Base-by-base conservation (phyloP, 345 rosid species). In the Ceriops zippeliana region DNA sequence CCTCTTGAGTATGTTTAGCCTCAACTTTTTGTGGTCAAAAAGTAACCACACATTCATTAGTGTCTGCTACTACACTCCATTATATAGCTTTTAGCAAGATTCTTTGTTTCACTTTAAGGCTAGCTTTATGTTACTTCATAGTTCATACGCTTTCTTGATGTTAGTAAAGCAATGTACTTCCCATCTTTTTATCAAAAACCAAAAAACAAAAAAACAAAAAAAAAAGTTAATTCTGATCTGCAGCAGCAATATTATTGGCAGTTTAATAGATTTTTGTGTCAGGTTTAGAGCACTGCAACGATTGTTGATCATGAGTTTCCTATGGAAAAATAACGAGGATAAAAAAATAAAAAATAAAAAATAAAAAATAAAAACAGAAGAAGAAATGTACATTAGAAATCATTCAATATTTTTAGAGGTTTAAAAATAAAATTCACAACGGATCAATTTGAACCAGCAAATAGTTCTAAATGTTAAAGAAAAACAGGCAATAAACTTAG, bases 1-100 rank as follows among this genome's bases (percentile, higher is more conserved):
- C 83, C 80, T 85, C 61, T 67, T 68, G 80, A 78, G 70, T 68
- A 34, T 71, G 63, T 61, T 71, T 64, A 73, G 31, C 66, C 32
- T 16, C n/a, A 54, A 62, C 30, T 68, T 74, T 67, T 26, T 69
- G 53, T 76, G 79, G 90, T 90, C 90, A 90, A 89, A 86, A 87
- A 86, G 87, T 52, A 79, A 77, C 71, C 75, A 73, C 81, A 70
- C 82, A 77, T 78, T 83, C 82, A 84, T 87, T 84, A 79, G 85
- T 89, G 90, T 76, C 87, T 86, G 87, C 90, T 83, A 82, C 90
- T 82, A 87, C 81, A 83, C 85, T 87, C 89, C 90, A 84, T 81
- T 76, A 81, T 74, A 84, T 82, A 70, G 82, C 96, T 85, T 89
- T 90, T 89, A 82, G 78, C 83, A 80, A 86, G 91, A 85, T 78